These are phyloP conservation scores for Extremus antarcticus DNA, from an alignment of 495 filamentous ascomycete species.

Conservation along the genomic window DNA sequence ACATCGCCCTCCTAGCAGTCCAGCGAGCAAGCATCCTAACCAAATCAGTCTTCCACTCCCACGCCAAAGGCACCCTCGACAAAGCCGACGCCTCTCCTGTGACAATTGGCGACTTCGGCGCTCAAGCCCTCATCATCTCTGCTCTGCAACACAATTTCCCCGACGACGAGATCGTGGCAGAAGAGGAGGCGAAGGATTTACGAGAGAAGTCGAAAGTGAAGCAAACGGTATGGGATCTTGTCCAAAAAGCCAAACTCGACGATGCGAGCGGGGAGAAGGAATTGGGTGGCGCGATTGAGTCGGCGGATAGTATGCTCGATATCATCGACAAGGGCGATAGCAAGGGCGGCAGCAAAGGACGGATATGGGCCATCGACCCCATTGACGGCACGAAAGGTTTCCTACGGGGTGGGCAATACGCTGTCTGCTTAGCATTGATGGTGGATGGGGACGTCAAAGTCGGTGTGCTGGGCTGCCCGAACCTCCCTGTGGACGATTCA, in stretches of 20 bases:
- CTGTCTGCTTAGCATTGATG: conserved; percentile 83
- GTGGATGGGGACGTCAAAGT: conserved; percentile 92
- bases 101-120: conserved; percentile 95
- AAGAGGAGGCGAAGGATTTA: conserved; percentile 79
- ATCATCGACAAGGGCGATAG: conserved; percentile 77
- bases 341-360: conserved; percentile 63
- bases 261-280: conserved; percentile 53
- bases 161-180: conserved; percentile 78
- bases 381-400: conserved; percentile 98
- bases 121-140: conserved; percentile 88
- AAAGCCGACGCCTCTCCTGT: conserved; percentile 95
- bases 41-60: conserved; percentile 83
- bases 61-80: conserved; percentile 81
- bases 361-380: conserved; percentile 94
- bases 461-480: conserved; percentile 88
- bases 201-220: conserved; percentile 54
- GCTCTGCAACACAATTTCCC: conserved; percentile 86
- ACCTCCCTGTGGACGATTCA: conserved; percentile 74
- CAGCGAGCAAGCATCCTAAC: conserved; percentile 82
- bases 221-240: conserved; percentile 71
- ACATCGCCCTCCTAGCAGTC: conserved; percentile 81
- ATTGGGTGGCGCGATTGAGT: conserved; percentile 62
- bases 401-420: conserved; percentile 93
- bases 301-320: conserved; percentile 66
- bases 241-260: conserved; percentile 58